Conservation (phyloP, 306 rosid genomes). For the Dalbergia cultrata region DNA sequence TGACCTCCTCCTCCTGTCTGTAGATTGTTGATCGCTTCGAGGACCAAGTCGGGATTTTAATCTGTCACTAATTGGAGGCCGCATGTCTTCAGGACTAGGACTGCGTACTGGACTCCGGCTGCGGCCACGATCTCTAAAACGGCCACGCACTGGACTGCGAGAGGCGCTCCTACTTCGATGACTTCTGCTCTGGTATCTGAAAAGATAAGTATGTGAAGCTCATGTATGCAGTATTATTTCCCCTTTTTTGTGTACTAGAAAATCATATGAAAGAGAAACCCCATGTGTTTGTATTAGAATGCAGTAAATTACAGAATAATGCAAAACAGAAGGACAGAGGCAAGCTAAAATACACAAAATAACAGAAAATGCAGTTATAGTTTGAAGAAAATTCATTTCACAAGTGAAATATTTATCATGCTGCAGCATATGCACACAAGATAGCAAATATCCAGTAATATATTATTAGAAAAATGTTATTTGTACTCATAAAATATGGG, state of each 20-base stretch:
- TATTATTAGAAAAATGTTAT: neutral
- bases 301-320: neutral
- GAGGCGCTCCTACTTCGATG: conserved; percentile 79
- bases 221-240: neutral
- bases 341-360: neutral
- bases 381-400: neutral
- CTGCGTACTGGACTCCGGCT: conserved; percentile 68
- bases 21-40: conserved; percentile 51
- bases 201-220: conserved; percentile 25
- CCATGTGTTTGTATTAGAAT: neutral
- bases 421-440: conserved; percentile 24
- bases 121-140: conserved; percentile 55
- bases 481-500: too few species aligned
- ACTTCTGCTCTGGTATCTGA: conserved; percentile 72
- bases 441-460: conserved; percentile 6
- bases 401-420: conserved; percentile 23
- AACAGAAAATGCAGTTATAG: conserved; percentile 10
- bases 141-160: conserved; percentile 80
- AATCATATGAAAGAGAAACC: conserved; percentile 16
- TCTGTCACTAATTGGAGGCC: conserved; percentile 73
- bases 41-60: conserved; percentile 93
- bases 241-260: neutral
- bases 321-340: neutral
- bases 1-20: conserved; percentile 52
- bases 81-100: conserved; percentile 67